A percentile compares a stretch with the other conserved stretches of the same genome.
These are phyloP conservation scores for Rhizoctonia solani DNA, from an alignment of 1,284 basidiomycete genomes.

Conservation along the genomic window DNA sequence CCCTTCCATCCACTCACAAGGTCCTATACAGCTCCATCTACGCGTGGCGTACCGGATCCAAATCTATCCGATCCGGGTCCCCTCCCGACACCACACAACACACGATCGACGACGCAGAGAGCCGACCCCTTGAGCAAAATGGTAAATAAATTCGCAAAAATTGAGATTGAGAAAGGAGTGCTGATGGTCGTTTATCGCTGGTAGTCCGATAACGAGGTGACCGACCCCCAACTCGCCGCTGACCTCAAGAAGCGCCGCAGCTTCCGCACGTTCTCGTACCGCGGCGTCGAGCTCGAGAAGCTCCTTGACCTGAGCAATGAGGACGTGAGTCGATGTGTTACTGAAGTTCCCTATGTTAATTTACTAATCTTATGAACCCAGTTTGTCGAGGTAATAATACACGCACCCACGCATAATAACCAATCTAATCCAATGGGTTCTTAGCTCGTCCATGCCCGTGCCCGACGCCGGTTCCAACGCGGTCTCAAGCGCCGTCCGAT, in stretches of 20 bases:
- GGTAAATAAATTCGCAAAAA: too few species aligned
- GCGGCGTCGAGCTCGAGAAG: slow-evolving; percentile 96
- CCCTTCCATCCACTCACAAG: too few species aligned
- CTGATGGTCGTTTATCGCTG: slow-evolving; percentile 41
- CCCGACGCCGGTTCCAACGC: slow-evolving; percentile 97
- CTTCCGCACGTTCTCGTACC: slow-evolving; percentile 99
- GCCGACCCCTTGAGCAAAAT: too few species aligned
- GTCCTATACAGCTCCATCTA: too few species aligned
- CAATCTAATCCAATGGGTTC: neutral
- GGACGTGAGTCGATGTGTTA: slow-evolving; percentile 61
- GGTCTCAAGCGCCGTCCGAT: slow-evolving; percentile 98
- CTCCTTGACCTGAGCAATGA: slow-evolving; percentile 96
- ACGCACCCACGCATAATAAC: neutral
- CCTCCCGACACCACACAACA: too few species aligned
- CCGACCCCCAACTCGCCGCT: slow-evolving; percentile 86
- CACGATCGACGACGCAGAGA: too few species aligned
- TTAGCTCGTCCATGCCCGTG: slow-evolving; percentile 98
- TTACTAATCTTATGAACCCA: slow-evolving; percentile 1
- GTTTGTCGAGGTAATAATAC: slow-evolving; percentile 33
- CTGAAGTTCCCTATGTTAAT: too few species aligned
- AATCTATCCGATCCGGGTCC: neutral
- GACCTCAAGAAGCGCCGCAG: slow-evolving; percentile 97
- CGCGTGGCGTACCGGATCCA: too few species aligned
- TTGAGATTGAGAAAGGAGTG: too few species aligned
- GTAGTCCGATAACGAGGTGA: slow-evolving; percentile 77